Evolutionary conservation across 2,329 filamentous ascomycete species (phyloP), one percentile per base, ranked within the genome.

Genomic region (Claviceps pusilla): DNA sequence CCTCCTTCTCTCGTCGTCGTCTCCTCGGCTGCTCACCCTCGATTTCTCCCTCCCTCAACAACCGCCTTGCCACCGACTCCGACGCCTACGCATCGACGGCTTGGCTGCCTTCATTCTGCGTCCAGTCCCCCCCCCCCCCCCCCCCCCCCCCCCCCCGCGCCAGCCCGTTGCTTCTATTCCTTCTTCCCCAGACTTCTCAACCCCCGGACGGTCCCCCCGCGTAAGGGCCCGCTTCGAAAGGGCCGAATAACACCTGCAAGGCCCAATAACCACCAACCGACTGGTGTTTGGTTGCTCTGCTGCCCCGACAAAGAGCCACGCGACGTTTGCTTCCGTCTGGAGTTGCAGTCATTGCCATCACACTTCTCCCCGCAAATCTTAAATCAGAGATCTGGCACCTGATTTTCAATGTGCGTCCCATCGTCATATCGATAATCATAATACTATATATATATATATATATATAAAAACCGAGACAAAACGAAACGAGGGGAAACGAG

Each of bases 201-300:
- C 35, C 42, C 51, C 54, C 39, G 43, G 45, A 53, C 52, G 24
- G 35, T 57, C 19, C 63, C 64, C 64, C 64, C 65, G 64, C 65
- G 62, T 63, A 62, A 62, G 62, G 64, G 60, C 64, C 58, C 62
- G 63, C 63, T 60, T 60, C 59, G 59, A 66, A 68, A 68, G 66
- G 66, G 64, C 66, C 66, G 66, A 68, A 68, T 68, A 67, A 63
- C 62, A 61, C 60, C 65, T 66, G 65, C 63, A 19, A 64, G 60
- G 60, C 56, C 59, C 59, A 56, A 60, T 58, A 59, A 57, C 54
- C 58, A 52, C 54, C 55, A 56, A 55, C 51, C 60, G 16, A 35
- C 57, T 59, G 58, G 56, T 58, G 55, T 56, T 57, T 57, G 56
- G 31, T 28, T 50, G 52, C 47, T 11, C 41, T 50, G 31, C 52